These are phyloP conservation scores for Solanum neorickii DNA, from an alignment of 257 asterid species.

Conservation along the genomic window DNA sequence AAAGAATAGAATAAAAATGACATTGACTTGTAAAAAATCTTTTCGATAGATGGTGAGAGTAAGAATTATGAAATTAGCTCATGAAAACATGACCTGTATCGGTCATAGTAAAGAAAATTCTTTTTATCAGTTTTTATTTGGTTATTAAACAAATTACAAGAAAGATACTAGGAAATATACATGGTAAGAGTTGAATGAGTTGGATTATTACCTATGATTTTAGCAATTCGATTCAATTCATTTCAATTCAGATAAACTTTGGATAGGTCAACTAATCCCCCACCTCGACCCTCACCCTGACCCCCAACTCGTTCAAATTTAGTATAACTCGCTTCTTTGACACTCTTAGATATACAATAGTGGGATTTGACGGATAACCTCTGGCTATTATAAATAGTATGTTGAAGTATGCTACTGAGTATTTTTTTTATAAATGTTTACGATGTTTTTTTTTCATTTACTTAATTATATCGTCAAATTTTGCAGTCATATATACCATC, in stretches of 20 bases:
- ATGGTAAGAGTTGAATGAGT: neutral
- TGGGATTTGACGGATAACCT: neutral
- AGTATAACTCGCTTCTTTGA: neutral
- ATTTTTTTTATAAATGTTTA: too few species aligned
- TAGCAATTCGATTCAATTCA: neutral
- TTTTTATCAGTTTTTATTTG: neutral
- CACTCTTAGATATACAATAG: neutral
- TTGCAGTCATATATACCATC: constrained; percentile 61
- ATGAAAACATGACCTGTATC: too few species aligned
- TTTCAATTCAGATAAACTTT: neutral
- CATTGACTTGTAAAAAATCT: neutral
- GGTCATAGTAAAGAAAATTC: neutral
- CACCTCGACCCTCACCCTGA: neutral
- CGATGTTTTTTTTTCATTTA: neutral
- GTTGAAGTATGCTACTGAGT: neutral
- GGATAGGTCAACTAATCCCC: neutral
- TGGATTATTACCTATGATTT: neutral
- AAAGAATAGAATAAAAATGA: neutral
- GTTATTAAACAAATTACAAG: neutral
- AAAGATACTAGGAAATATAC: neutral
- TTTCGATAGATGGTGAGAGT: neutral
- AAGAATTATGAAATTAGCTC: neutral
- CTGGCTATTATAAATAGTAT: too few species aligned
- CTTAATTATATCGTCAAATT: neutral
- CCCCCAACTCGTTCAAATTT: neutral